Evolutionary conservation across 2,329 filamentous ascomycete species (phyloP).

Genomic region (Beauveria caledonica): DNA sequence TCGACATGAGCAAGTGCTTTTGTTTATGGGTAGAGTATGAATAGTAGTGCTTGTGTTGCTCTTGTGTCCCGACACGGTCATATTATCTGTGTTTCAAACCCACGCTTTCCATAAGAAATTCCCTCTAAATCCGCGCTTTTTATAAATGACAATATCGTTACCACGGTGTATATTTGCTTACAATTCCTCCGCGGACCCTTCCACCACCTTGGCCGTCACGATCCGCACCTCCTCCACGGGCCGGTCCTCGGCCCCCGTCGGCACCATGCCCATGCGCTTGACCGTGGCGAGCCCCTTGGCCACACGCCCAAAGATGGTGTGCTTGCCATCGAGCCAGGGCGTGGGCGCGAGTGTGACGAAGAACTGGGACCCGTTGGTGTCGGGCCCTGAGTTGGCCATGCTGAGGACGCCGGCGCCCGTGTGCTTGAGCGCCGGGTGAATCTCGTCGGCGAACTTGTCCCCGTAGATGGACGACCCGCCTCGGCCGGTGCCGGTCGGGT

Average conservation of each 20-base stretch:
- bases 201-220: conserved; percentile 60
- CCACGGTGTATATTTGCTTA: neutral
- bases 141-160: no score
- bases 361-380: conserved; percentile 94
- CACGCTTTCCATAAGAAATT: no score
- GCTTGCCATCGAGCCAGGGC: conserved; percentile 93
- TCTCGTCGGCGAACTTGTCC: conserved; percentile 91
- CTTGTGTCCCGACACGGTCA: neutral
- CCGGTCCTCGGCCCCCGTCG: conserved; percentile 71
- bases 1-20: neutral
- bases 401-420: conserved; percentile 87
- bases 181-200: conserved; percentile 29
- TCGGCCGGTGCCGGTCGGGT: conserved; percentile 87
- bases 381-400: conserved; percentile 91
- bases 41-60: neutral
- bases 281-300: conserved; percentile 77
- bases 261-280: conserved; percentile 79
- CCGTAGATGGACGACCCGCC: conserved; percentile 88
- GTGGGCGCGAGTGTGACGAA: conserved; percentile 92
- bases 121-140: no score
- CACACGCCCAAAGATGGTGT: conserved; percentile 92
- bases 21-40: neutral
- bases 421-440: conserved; percentile 69
- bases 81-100: no score
- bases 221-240: conserved; percentile 80